Evolutionary conservation across 805 yeast genomes (phyloP), one percentile per base, ranked within the genome.

Genomic region (Isabelozyma pseudorhagii): DNA sequence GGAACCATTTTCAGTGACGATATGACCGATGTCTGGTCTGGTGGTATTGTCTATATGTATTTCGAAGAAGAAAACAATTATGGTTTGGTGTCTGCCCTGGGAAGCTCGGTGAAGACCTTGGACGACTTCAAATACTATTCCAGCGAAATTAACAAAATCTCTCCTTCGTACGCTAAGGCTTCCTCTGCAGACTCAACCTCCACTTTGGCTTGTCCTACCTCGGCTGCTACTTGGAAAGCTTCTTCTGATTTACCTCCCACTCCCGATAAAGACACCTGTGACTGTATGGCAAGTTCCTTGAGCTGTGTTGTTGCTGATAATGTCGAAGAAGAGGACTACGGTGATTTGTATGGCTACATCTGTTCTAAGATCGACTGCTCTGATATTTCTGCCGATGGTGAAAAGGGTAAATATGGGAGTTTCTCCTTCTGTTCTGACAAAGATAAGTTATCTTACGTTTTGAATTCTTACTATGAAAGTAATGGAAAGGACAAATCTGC

Each of bases 231-330:
- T 66, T 87, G 94, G 94, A 68, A 69, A 50, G 94, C 91, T 49
- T 66, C 83, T 31, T 75, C 85, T n/a, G 68, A 61, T 31, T 75
- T 87, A 63, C 96, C 96, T 61, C 96, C 94, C 68, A 84, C 90
- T 47, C 96, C 96, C 55, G 78, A 86, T 60, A 64, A 77, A 46
- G 76, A 65, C 43, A 73, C 80, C 49, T 87, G 94, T 77, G 71
- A 77, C 52, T 87, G 96, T 75, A 74, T 85, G 73, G 61, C 76
- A 36, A 58, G 60, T 27, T 69, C 90, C 10, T 72, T 79, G 56
- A 47, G 67, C 18, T 87, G 96, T 80, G 86, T 84, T 54, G 80
- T 87, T 49, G 55, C 71, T 36, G 80, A 73, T 53, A 74, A 70
- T 54, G 87, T 85, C 51, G 75, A 71, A 51, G 57, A 61, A 13